Evolutionary conservation across 352 stramenopile species (phyloP).

Genomic region (Pythium plurisporium): DNA sequence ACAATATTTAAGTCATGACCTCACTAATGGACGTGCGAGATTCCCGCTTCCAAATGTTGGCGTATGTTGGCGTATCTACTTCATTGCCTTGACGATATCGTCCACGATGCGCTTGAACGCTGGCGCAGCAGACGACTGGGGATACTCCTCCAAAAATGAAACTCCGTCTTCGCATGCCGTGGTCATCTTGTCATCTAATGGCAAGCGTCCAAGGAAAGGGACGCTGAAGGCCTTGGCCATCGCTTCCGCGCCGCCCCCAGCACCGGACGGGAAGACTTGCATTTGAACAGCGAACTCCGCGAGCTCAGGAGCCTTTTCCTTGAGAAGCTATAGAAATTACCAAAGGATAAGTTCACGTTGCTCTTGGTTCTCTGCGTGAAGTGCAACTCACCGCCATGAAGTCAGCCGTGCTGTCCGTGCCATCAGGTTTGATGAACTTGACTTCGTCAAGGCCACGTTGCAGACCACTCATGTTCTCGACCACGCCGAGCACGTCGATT

Average conservation of each 20-base stretch:
- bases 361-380: not conserved
- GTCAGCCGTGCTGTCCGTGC: slow-evolving; percentile 48
- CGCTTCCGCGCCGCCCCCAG: slow-evolving; percentile 80
- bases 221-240: slow-evolving; percentile 97
- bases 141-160: slow-evolving; percentile 90
- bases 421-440: slow-evolving; percentile 54
- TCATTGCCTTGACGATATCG: slow-evolving; percentile 52
- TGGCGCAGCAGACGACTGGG: slow-evolving; percentile 57
- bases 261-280: slow-evolving; percentile 87
- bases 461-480: slow-evolving; percentile 99
- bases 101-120: slow-evolving; percentile 76
- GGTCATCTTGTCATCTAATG: slow-evolving; percentile 97
- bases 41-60: too few relatives aligned
- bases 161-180: slow-evolving; percentile 94
- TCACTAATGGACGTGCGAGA: too few relatives aligned
- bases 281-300: slow-evolving; percentile 70
- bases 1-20: slow-evolving; percentile 19
- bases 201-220: slow-evolving; percentile 95
- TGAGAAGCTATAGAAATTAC: slow-evolving; percentile 43
- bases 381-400: slow-evolving; percentile 63
- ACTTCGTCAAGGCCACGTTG: slow-evolving; percentile 75
- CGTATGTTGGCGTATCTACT: too few relatives aligned
- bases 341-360: not conserved
- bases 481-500: slow-evolving; percentile 84
- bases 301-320: slow-evolving; percentile 85